phyloP scores from a whole-genome alignment of 1,284 basidiomycete genomes.

The Lignosus rhinocerotis region DNA sequence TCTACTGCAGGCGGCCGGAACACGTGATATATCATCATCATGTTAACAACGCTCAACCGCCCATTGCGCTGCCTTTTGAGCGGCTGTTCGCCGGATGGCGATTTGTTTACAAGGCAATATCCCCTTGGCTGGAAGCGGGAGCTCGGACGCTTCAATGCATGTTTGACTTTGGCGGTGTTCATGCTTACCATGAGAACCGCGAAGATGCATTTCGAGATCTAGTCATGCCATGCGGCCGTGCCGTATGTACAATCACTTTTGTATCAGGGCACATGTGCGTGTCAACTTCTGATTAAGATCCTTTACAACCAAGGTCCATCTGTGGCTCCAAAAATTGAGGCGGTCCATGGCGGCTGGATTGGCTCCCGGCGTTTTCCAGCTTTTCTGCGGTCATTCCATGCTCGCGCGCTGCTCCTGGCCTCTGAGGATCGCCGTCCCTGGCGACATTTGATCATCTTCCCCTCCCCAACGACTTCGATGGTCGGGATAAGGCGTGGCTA shows the following conservation, averaged over 20 bases:
- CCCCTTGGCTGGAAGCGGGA: background rate
- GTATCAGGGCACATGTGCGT: slow-evolving; percentile 13
- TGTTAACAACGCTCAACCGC: slow-evolving; percentile 13
- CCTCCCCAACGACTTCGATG: slow-evolving; percentile 19
- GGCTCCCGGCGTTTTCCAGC: slow-evolving; percentile 10
- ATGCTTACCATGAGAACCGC: slow-evolving; percentile 20
- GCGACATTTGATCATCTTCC: slow-evolving; percentile 38
- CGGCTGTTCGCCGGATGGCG: slow-evolving; percentile 9
- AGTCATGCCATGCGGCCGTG: slow-evolving; percentile 1
- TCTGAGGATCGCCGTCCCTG: slow-evolving; percentile 36
- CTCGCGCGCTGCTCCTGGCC: slow-evolving; percentile 19
- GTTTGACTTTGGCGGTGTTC: slow-evolving; percentile 18
- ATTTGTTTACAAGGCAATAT: slow-evolving; percentile 5
- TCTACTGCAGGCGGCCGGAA: slow-evolving; percentile 8
- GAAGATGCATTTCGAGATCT: slow-evolving; percentile 13
- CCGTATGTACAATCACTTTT: slow-evolving; percentile 20
- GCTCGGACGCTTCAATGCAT: slow-evolving; percentile 2
- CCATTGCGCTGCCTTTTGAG: slow-evolving; percentile 13
- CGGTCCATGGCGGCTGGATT: slow-evolving; percentile 18
- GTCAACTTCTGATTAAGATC: slow-evolving; percentile 21
- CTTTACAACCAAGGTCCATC: slow-evolving; percentile 16
- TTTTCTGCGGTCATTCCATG: slow-evolving; percentile 15
- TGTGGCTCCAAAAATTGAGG: slow-evolving; percentile 18
- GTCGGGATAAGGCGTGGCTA: slow-evolving; percentile 10
- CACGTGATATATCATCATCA: slow-evolving; percentile 27